A percentile compares a stretch with the other conserved stretches of the same genome.
These are phyloP conservation scores for Aspergillus asperescens DNA, from an alignment of 495 filamentous ascomycete species.

Conservation along the genomic window DNA sequence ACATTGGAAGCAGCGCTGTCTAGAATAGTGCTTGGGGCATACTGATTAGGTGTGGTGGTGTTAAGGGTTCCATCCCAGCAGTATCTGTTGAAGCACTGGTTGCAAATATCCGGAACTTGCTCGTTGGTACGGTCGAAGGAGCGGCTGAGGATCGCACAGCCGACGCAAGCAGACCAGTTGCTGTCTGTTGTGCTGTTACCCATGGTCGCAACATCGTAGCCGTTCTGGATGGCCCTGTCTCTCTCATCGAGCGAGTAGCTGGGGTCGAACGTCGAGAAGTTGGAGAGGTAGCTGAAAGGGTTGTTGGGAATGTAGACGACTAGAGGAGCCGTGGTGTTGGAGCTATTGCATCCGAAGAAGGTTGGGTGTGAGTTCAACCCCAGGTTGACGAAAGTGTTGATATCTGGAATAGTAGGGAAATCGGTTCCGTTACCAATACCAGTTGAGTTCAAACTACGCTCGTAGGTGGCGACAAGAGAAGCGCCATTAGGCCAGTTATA, in stretches of 20 bases:
- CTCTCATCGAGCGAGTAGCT: slow-evolving; percentile 56
- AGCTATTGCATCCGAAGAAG: slow-evolving; percentile 82
- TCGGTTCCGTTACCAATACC: slow-evolving; percentile 69
- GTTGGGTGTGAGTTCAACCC: slow-evolving; percentile 76
- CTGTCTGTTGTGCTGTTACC: slow-evolving; percentile 67
- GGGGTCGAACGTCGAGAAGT: slow-evolving; percentile 65
- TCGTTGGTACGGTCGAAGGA: slow-evolving; percentile 64
- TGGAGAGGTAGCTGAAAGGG: slow-evolving; percentile 66
- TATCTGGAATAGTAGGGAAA: slow-evolving; percentile 74
- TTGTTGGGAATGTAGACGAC: slow-evolving; percentile 82
- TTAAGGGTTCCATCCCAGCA: slow-evolving; percentile 59
- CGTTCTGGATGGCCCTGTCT: slow-evolving; percentile 72
- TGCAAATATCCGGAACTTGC: slow-evolving; percentile 60
- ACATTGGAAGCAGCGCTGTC: slow-evolving; percentile 12
- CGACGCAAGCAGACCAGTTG: slow-evolving; percentile 71
- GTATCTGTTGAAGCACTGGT: slow-evolving; percentile 68
- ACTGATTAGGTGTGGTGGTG: slow-evolving; percentile 25
- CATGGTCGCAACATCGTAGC: slow-evolving; percentile 71
- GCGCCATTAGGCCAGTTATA: slow-evolving; percentile 81
- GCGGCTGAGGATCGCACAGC: slow-evolving; percentile 73
- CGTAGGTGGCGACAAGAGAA: slow-evolving; percentile 73
- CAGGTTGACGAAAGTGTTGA: slow-evolving; percentile 77
- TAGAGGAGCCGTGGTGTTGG: slow-evolving; percentile 57
- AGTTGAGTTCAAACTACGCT: slow-evolving; percentile 53
- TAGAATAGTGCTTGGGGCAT: slow-evolving; percentile 21